Evolutionary conservation across 2,329 filamentous ascomycete species (phyloP).

Genomic region (Cladosporium sp.): DNA sequence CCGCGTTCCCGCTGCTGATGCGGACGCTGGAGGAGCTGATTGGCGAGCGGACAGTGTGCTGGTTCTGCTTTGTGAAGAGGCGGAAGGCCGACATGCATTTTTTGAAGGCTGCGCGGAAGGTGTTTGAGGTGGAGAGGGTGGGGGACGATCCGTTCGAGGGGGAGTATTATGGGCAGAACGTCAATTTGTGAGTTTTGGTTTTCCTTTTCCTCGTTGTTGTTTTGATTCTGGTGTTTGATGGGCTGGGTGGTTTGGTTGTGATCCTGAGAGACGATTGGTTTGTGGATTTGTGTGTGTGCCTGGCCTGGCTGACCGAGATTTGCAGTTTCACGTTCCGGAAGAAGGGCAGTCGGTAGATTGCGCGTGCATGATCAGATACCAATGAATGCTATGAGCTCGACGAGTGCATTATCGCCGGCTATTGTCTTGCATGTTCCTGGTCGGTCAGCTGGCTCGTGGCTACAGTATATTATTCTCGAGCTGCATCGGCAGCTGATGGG

Average conservation of each 20-base stretch:
- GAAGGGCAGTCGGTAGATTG: constrained; percentile 11
- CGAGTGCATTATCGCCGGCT: not conserved
- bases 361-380: not conserved
- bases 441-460: too few relatives aligned
- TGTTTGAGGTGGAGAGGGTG: constrained; percentile 42
- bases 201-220: not conserved
- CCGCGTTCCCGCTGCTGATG: constrained; percentile 82
- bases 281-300: too few relatives aligned
- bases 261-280: too few relatives aligned
- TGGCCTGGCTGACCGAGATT: not conserved
- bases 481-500: too few relatives aligned
- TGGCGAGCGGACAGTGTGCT: constrained; percentile 58
- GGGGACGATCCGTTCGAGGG: constrained; percentile 44
- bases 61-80: constrained; percentile 93
- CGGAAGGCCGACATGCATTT: constrained; percentile 60
- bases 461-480: too few relatives aligned
- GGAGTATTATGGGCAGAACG: constrained; percentile 41
- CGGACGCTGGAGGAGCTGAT: constrained; percentile 70
- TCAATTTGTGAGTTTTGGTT: constrained; percentile 40
- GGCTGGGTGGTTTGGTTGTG: not conserved
- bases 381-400: not conserved
- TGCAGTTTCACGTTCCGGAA: constrained; percentile 20
- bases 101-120: constrained; percentile 45
- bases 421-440: not conserved
- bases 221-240: not conserved